These are phyloP conservation scores for Malassezia obtusa DNA, from an alignment of 1,284 basidiomycete genomes.

Conservation along the genomic window DNA sequence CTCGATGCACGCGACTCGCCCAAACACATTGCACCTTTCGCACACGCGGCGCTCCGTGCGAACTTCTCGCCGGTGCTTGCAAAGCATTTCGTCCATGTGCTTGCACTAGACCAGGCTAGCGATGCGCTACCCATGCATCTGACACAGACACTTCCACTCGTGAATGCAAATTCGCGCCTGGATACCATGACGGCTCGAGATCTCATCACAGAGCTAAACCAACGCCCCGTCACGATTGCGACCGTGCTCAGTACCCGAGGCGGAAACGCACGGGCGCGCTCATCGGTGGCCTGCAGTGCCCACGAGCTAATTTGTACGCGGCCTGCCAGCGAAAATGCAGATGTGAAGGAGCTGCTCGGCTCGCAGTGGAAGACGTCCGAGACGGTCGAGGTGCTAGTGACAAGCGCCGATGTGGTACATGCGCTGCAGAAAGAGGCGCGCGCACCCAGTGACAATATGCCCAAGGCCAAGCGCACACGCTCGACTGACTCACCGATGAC, in stretches of 20 bases:
- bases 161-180: background rate
- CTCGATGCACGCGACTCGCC: slow-evolving; percentile 2
- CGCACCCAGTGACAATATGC: background rate
- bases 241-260: background rate
- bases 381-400: background rate
- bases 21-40: slow-evolving; percentile 2
- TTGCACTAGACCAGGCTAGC: background rate
- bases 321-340: background rate
- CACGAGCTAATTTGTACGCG: slow-evolving; percentile 4
- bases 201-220: background rate
- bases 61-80: slow-evolving; percentile 3
- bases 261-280: background rate
- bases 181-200: background rate
- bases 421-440: slow-evolving; percentile 1
- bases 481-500: slow-evolving; percentile 19
- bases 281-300: background rate
- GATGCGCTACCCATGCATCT: background rate
- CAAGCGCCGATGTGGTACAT: background rate
- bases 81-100: slow-evolving; percentile 7
- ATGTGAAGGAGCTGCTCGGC: background rate
- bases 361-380: background rate
- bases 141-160: background rate
- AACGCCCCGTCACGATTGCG: background rate
- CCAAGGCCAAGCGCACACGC: slow-evolving; percentile 21
- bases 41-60: background rate